phyloP scores from a whole-genome alignment of 2,329 filamentous ascomycete genomes.

The Ascochyta rabiei region DNA sequence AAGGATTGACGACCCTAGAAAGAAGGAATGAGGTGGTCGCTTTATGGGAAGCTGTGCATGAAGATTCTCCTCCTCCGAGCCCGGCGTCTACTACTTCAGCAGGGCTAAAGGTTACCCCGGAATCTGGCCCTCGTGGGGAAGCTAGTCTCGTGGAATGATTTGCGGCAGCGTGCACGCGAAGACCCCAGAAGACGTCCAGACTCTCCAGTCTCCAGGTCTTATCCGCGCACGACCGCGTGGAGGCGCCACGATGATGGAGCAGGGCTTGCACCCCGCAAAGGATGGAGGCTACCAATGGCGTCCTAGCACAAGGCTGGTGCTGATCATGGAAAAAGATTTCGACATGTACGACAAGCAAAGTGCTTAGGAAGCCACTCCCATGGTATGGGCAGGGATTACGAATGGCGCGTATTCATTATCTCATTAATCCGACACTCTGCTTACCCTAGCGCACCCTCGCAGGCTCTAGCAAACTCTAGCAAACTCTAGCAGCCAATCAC shows the following conservation, averaged over 20 bases:
- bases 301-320: neutral
- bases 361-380: slow-evolving; percentile 1
- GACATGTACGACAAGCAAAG: neutral
- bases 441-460: too few species aligned
- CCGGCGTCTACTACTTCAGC: slow-evolving; percentile 13
- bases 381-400: slow-evolving; percentile 7
- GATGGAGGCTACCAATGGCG: slow-evolving; percentile 4
- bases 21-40: neutral
- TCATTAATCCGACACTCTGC: too few species aligned
- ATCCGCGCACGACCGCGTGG: slow-evolving; percentile 9
- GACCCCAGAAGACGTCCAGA: slow-evolving; percentile 16
- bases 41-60: slow-evolving; percentile 7
- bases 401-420: neutral
- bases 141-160: slow-evolving; percentile 11
- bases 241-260: slow-evolving; percentile 7
- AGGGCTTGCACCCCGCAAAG: slow-evolving; percentile 15
- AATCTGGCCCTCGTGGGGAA: slow-evolving; percentile 18
- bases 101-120: slow-evolving; percentile 19
- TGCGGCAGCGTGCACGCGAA: slow-evolving; percentile 10
- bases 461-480: too few species aligned
- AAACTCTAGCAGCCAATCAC: too few species aligned
- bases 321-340: slow-evolving; percentile 12
- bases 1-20: slow-evolving; percentile 5
- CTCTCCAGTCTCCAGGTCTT: slow-evolving; percentile 15
- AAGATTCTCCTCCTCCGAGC: slow-evolving; percentile 17